Base-by-base conservation (phyloP, 2,329 filamentous ascomycete genomes). In the Torrubiellomyces zombiae region DNA sequence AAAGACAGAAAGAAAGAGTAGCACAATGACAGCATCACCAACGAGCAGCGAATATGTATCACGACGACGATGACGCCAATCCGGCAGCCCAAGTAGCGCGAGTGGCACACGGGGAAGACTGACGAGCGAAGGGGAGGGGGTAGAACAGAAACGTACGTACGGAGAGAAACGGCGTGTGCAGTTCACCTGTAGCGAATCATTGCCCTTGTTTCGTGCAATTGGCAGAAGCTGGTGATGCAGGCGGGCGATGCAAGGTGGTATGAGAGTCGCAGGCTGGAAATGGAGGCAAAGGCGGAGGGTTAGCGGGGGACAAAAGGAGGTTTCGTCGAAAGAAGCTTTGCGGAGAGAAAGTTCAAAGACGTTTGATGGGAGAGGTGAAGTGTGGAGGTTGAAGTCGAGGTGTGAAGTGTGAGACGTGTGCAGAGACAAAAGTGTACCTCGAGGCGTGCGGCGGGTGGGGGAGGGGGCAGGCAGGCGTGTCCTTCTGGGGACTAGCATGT, bases 151-250 rank as follows among this genome's bases (percentile, higher is more conserved):
- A 7, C 11, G 16, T 4, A 38, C 39, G 26, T 39, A 43, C 39
- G 31, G 26, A 35, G 35, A 37, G 33, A 21, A 23, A 18, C 31
- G 32, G 28, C 30, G 25, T 23, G 28, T 21, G 24, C 37, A 39
- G 23, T 37, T 51, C 44, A 51, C 48, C 47, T 38, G 36, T 41
- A 45, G 42, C 36, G 38, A 44, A 50, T 33, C 48, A 52, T 52
- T 42, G 47, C 48, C 47, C 39, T 45, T 38, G 41, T 37, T 33
- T 35, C 40, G 43, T 42, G n/a, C 45, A 47, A 51, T 48, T 48
- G 46, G 37, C 36, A 38, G 40, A 27, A 29, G 26, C 21, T 16
- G 26, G 19, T 9, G 29, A 28, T 20, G 28, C 21, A 27, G 27
- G 23, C 28, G 24, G 25, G n/a, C n/a, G 15, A 32, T 26, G 24